Percentiles rank a stretch among this genome's conserved stretches.
Conservation (phyloP, 148 eudicot genomes). For the Beta vulgaris region DNA sequence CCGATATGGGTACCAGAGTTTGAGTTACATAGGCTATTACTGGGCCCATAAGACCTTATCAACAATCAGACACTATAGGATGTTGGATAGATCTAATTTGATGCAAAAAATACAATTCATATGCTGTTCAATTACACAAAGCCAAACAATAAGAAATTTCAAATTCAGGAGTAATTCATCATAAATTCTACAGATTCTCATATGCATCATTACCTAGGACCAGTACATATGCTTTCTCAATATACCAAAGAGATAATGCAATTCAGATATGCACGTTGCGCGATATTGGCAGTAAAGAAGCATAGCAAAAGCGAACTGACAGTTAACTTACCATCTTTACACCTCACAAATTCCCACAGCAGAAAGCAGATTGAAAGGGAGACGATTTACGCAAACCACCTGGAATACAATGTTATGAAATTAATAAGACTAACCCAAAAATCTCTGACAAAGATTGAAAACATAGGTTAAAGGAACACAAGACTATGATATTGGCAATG, state of each 20-base stretch:
- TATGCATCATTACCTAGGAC: background rate
- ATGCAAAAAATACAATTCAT: background rate
- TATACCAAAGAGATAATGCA: too few species aligned
- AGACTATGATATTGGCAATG: too few species aligned
- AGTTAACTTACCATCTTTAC: slow-evolving; percentile 14
- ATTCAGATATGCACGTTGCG: background rate
- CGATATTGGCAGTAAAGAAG: background rate
- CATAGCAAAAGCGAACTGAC: background rate
- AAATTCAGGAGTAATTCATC: too few species aligned
- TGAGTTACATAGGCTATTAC: too few species aligned
- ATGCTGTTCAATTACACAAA: background rate
- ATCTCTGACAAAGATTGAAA: too few species aligned
- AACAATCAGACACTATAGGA: background rate
- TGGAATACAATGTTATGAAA: background rate
- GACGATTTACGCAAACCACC: background rate
- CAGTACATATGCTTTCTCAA: background rate
- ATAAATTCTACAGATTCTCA: too few species aligned
- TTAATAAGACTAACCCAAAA: background rate
- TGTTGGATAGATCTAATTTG: background rate
- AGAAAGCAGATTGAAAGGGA: background rate
- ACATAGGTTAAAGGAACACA: too few species aligned
- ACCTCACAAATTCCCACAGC: background rate
- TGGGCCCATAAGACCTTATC: background rate
- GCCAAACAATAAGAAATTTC: background rate
- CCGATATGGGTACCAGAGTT: too few species aligned